phyloP scores from a whole-genome alignment of 2,329 filamentous ascomycete species.

The Aspergillus sp. region DNA sequence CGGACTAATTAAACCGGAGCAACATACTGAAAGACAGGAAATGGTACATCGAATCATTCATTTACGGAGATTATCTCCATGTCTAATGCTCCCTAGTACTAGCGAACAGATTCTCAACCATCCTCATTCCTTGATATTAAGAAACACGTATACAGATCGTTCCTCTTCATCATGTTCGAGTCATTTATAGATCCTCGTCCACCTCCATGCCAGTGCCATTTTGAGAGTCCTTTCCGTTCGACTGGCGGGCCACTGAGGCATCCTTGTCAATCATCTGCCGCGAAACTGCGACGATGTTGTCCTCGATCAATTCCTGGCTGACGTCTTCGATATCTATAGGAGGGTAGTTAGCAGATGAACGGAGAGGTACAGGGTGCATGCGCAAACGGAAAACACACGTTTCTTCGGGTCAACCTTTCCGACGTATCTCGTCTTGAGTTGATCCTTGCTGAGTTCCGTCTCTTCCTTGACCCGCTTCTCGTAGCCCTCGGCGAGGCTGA shows the following conservation, averaged over 20 bases:
- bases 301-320: slow-evolving; percentile 93
- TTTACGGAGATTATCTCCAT: not conserved
- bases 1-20: not conserved
- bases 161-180: slow-evolving; percentile 10
- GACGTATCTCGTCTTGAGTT: slow-evolving; percentile 97
- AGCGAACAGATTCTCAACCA: not conserved
- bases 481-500: slow-evolving; percentile 88
- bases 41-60: slow-evolving; percentile 3
- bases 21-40: not conserved
- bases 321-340: slow-evolving; percentile 80
- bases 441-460: slow-evolving; percentile 93
- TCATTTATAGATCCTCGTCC: slow-evolving; percentile 57
- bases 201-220: slow-evolving; percentile 62
- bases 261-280: slow-evolving; percentile 99
- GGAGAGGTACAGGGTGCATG: not conserved
- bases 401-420: slow-evolving; percentile 99
- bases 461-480: slow-evolving; percentile 99
- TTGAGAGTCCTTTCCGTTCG: slow-evolving; percentile 46
- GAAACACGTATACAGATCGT: slow-evolving; percentile 1
- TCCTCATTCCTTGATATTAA: not conserved
- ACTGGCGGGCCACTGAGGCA: slow-evolving; percentile 77
- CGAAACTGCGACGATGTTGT: slow-evolving; percentile 98
- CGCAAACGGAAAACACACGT: slow-evolving; percentile 51
- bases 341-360: slow-evolving; percentile 19
- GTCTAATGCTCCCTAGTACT: not conserved